phyloP scores from a whole-genome alignment of 352 stramenopile species.

The Pythium plurisporium region DNA sequence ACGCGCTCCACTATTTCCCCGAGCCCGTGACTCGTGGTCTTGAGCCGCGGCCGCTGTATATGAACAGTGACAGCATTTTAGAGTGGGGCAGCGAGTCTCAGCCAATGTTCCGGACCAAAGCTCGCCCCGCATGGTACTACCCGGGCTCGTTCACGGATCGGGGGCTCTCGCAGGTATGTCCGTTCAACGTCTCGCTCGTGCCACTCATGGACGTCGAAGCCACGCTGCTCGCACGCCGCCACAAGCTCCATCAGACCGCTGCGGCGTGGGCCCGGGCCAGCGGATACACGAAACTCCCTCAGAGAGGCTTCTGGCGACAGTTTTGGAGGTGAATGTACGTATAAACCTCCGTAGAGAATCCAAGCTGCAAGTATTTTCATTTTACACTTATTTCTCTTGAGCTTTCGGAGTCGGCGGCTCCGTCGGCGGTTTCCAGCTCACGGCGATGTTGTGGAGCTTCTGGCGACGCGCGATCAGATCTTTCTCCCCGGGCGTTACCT shows the following conservation, averaged over 20 bases:
- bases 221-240: slow-evolving; percentile 34
- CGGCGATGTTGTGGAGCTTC: not conserved
- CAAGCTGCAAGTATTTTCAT: no score
- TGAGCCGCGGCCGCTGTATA: slow-evolving; percentile 38
- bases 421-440: not conserved
- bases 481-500: not conserved
- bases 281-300: not conserved
- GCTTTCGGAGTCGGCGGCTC: not conserved
- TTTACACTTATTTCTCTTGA: not conserved
- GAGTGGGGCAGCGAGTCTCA: slow-evolving; percentile 32
- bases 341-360: no score
- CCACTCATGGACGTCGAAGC: slow-evolving; percentile 33
- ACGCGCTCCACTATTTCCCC: slow-evolving; percentile 56
- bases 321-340: not conserved
- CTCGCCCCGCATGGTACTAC: slow-evolving; percentile 46
- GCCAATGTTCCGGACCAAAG: slow-evolving; percentile 41
- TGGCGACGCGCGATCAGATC: not conserved
- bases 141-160: slow-evolving; percentile 40
- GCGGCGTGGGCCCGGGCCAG: not conserved
- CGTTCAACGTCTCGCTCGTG: slow-evolving; percentile 45
- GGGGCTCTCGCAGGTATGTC: slow-evolving; percentile 44
- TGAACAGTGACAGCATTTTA: slow-evolving; percentile 63
- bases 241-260: slow-evolving; percentile 33
- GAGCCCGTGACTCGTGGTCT: slow-evolving; percentile 3
- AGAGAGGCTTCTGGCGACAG: not conserved